Evolutionary conservation across 2,329 filamentous ascomycete species (phyloP).

Genomic region (Sporothrix dimorphospora): DNA sequence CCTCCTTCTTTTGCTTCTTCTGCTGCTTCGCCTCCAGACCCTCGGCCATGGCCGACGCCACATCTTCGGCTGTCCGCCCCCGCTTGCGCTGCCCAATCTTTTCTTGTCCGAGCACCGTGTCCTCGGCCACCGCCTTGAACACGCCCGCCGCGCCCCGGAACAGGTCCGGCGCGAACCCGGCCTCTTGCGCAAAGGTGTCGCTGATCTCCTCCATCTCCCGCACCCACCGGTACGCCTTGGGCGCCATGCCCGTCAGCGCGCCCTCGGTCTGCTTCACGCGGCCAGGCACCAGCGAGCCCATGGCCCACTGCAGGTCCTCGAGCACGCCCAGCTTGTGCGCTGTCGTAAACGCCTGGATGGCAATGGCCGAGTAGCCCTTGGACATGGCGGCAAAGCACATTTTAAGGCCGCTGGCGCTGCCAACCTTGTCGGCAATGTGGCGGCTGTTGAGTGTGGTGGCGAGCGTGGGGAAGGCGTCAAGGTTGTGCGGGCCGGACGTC

Average conservation of each 20-base stretch:
- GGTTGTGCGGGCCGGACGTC: constrained; percentile 51
- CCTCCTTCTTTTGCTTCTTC: constrained; percentile 28
- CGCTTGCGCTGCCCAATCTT: constrained; percentile 59
- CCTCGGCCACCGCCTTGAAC: constrained; percentile 63
- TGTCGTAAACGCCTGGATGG: constrained; percentile 71
- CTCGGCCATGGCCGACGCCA: constrained; percentile 35
- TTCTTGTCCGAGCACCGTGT: constrained; percentile 63
- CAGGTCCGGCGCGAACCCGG: constrained; percentile 60
- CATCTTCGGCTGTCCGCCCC: constrained; percentile 55
- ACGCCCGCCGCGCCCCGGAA: constrained; percentile 65
- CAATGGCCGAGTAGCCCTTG: constrained; percentile 70
- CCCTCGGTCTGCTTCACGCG: constrained; percentile 52
- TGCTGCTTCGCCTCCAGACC: constrained; percentile 35
- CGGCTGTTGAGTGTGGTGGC: constrained; percentile 51
- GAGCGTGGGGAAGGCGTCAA: constrained; percentile 43
- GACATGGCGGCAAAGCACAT: constrained; percentile 66
- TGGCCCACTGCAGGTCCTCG: constrained; percentile 58
- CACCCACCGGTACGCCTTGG: constrained; percentile 79
- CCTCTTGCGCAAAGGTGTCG: constrained; percentile 65
- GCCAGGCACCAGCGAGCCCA: constrained; percentile 54
- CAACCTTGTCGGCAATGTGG: constrained; percentile 54
- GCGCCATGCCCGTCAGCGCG: constrained; percentile 58
- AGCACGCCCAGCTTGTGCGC: constrained; percentile 66
- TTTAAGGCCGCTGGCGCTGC: constrained; percentile 63
- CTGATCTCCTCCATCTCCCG: constrained; percentile 78